phyloP scores from a whole-genome alignment of 306 rosid genomes.

The Gleditsia sinensis region DNA sequence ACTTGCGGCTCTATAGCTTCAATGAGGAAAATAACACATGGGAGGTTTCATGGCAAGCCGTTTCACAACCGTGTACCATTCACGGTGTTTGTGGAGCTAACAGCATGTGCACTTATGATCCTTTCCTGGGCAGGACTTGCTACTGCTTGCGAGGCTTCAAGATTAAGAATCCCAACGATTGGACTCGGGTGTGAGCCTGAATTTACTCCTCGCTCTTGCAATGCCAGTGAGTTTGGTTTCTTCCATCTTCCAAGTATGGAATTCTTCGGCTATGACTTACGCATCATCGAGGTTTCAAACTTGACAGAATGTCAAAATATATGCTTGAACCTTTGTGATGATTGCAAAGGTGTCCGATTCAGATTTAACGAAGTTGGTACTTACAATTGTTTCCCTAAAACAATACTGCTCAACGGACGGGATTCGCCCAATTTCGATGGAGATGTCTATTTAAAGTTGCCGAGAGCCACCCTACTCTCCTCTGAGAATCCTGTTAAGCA shows the following conservation, averaged over 20 bases:
- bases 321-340: constrained; percentile 43
- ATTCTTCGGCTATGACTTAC: constrained; percentile 52
- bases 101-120: constrained; percentile 49
- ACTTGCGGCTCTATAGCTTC: constrained; percentile 45
- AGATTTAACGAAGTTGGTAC: not conserved
- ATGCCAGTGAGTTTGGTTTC: constrained; percentile 29
- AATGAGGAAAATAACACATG: constrained; percentile 26
- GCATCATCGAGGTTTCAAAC: constrained; percentile 25
- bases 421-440: constrained; percentile 39
- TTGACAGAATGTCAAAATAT: constrained; percentile 39
- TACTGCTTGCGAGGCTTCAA: constrained; percentile 52
- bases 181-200: constrained; percentile 60
- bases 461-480: constrained; percentile 1
- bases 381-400: constrained; percentile 52
- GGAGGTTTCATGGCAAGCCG: constrained; percentile 55
- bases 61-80: constrained; percentile 40
- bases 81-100: constrained; percentile 65
- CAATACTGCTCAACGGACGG: constrained; percentile 45
- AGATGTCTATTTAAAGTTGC: constrained; percentile 44
- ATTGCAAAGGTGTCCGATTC: constrained; percentile 56
- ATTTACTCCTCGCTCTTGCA: constrained; percentile 37
- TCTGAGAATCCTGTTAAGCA: constrained; percentile 8
- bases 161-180: constrained; percentile 41
- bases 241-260: constrained; percentile 43
- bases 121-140: constrained; percentile 47